These are phyloP conservation scores for Backusella tuberculispora DNA, from an alignment of 192 early-diverging fungal genomes.

Conservation along the genomic window DNA sequence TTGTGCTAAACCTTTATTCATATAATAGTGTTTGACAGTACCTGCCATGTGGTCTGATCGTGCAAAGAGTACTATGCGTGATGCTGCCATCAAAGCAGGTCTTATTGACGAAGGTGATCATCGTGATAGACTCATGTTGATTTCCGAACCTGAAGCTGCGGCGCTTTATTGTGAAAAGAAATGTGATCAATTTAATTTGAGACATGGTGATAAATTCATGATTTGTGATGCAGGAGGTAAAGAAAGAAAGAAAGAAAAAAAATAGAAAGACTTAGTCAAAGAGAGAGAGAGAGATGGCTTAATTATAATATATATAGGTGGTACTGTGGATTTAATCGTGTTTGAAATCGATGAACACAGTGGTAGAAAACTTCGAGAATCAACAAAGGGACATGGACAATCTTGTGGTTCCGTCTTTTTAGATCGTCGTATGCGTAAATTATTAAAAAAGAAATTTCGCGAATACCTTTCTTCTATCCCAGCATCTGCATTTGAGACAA, in stretches of 20 bases:
- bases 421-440: constrained; percentile 51
- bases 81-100: constrained; percentile 58
- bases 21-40: constrained; percentile 42
- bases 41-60: constrained; percentile 60
- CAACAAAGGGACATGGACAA: constrained; percentile 52
- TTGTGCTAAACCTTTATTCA: background rate
- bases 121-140: constrained; percentile 50
- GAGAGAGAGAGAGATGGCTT: constrained; percentile 31
- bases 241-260: constrained; percentile 29
- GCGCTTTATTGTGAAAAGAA: constrained; percentile 60
- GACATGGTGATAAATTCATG: constrained; percentile 57
- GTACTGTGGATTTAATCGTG: constrained; percentile 60
- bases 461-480: constrained; percentile 49
- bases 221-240: constrained; percentile 59
- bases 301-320: constrained; percentile 29
- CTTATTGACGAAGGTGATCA: constrained; percentile 50
- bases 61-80: constrained; percentile 58
- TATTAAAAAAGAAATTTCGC: constrained; percentile 52
- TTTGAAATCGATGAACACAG: constrained; percentile 55
- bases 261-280: constrained; percentile 35
- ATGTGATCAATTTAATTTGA: constrained; percentile 55
- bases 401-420: constrained; percentile 54
- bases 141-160: constrained; percentile 57
- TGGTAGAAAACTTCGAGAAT: constrained; percentile 46
- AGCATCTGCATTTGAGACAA: constrained; percentile 50